phyloP scores from a whole-genome alignment of 1,284 basidiomycete species.

The Leccinum proliferum region DNA sequence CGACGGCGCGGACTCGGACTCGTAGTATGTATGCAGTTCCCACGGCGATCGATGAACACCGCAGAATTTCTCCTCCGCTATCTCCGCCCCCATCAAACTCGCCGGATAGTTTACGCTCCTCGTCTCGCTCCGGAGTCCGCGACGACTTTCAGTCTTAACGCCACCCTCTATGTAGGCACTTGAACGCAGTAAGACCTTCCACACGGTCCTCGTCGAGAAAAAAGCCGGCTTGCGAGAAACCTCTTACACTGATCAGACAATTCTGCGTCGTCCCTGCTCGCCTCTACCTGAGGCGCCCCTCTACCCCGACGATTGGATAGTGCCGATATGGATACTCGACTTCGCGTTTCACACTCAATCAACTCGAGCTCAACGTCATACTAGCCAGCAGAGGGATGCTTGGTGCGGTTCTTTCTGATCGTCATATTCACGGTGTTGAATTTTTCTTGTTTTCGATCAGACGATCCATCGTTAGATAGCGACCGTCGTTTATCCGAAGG shows the following conservation, averaged over 20 bases:
- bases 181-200: constrained; percentile 69
- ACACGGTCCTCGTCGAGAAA: constrained; percentile 79
- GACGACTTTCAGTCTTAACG: constrained; percentile 61
- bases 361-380: constrained; percentile 64
- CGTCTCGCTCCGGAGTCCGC: constrained; percentile 42
- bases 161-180: constrained; percentile 60
- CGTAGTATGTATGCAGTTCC: too few relatives aligned
- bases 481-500: constrained; percentile 37
- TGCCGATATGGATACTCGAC: constrained; percentile 91
- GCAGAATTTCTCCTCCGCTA: too few relatives aligned
- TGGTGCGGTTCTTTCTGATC: constrained; percentile 38
- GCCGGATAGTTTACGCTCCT: constrained; percentile 59
- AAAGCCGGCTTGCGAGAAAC: constrained; percentile 69
- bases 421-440: background rate
- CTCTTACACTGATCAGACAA: constrained; percentile 49
- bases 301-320: constrained; percentile 91
- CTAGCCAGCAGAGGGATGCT: constrained; percentile 82
- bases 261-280: constrained; percentile 88
- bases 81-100: constrained; percentile 18
- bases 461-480: constrained; percentile 80
- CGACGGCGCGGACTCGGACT: too few relatives aligned
- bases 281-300: constrained; percentile 73
- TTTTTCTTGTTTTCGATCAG: constrained; percentile 34
- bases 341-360: constrained; percentile 47
- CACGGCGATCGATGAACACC: too few relatives aligned